Base-by-base conservation (phyloP, 2,329 filamentous ascomycete species). In the Alternaria ventricosa region DNA sequence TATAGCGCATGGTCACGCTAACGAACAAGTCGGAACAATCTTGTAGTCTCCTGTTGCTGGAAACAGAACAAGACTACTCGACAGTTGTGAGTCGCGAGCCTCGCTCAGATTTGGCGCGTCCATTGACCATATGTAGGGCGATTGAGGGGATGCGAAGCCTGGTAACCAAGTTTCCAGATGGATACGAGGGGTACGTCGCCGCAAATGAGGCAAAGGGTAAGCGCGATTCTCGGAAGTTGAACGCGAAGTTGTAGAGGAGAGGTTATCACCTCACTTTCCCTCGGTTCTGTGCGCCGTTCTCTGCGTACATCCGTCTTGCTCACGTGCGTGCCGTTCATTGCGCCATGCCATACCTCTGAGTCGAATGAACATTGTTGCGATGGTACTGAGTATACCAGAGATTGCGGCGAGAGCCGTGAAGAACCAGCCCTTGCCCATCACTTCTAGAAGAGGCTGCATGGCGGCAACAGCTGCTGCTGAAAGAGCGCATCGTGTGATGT, bases 201-300 rank as follows among this genome's bases (percentile, higher is more conserved):
- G 3, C 30, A 4, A 33, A 15, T 8, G 0, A 33, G 30, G 30
- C 30, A 4, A 33, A 4, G 13, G 30, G 30, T 33, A 8, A 33
- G 6, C 30, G 30, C 30, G 30, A 33, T 33, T 15, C 30, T 33
- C 6, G 30, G 30, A 8, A 33, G 12, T 33, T 30, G 12, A 13
- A 6, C 28, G 28, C 12, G 28, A 13, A 30, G 12, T 6, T 13
- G 12, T 30, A 36, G 9, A 27, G 23, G 7, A 7, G 23, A 8
- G 23, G 23, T 25, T 8, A 8, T 25, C 23, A 25, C 7, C 33
- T 5, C 4, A 36, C 33, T 36, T 36, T 9, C 2, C 4, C 33
- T 3, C 7, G 9, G 1, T 36, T 5, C 0, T n/a, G 15, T 4
- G 33, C 33, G 7, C 15, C 0, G 1, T 36, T 1, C 1, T 15